phyloP scores from a whole-genome alignment of 164 flowering plant species.

The Magnolia officinalis region DNA sequence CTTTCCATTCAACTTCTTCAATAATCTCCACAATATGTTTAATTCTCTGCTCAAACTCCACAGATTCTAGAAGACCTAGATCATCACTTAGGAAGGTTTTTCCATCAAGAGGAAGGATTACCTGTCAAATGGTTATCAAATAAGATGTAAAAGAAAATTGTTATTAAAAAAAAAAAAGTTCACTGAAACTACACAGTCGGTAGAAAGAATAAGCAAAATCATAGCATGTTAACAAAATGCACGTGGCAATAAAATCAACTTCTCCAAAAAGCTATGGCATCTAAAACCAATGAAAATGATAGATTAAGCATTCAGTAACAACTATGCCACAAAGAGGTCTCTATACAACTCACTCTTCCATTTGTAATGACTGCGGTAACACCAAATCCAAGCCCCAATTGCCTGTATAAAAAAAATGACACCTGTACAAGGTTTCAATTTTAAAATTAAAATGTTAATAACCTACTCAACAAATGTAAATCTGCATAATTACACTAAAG shows the following conservation, averaged over 20 bases:
- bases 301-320: neutral
- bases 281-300: neutral
- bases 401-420: slow-evolving; percentile 44
- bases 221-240: neutral
- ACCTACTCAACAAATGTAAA: too few species aligned
- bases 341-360: slow-evolving; percentile 71
- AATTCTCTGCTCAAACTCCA: slow-evolving; percentile 78
- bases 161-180: neutral
- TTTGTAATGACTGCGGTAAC: slow-evolving; percentile 76
- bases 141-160: slow-evolving; percentile 1
- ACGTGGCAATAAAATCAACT: neutral
- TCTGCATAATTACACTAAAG: neutral
- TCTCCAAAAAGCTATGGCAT: neutral
- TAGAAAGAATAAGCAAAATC: neutral
- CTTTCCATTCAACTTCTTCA: slow-evolving; percentile 76
- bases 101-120: slow-evolving; percentile 40
- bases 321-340: neutral
- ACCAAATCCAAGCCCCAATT: slow-evolving; percentile 52
- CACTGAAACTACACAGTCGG: neutral
- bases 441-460: neutral
- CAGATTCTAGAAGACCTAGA: slow-evolving; percentile 70
- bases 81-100: slow-evolving; percentile 68
- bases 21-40: slow-evolving; percentile 64
- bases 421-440: slow-evolving; percentile 47
- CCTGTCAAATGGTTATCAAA: slow-evolving; percentile 34